Base-by-base conservation (phyloP, 2,329 filamentous ascomycete species). In the Fusarium haematococcum region DNA sequence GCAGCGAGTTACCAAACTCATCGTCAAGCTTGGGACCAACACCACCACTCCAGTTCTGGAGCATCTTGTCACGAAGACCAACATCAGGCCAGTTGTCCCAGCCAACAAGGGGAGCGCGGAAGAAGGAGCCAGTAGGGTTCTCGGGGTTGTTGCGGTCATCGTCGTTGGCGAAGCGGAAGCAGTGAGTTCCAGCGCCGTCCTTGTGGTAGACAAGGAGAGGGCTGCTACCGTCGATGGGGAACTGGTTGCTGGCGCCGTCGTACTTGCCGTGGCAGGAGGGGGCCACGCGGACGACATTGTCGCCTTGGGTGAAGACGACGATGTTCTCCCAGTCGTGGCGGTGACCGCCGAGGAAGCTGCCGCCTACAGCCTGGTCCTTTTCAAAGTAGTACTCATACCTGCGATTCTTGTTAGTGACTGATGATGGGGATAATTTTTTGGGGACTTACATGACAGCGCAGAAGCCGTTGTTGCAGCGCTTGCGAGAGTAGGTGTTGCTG, bases 281-380 rank as follows among this genome's bases (percentile, higher is more conserved):
- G 2, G 80, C 79, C 2, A 81, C 80, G 9, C 78, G 79, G 3
- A 79, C 63, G 11, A 80, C 65, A 0, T 52, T 65, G 32, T 78
- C 71, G 10, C 71, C 78, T 37, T 74, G 68, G 3, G 76, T 41
- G 67, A 82, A 84, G 16, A 85, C 78, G 1, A 85, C 79, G 10
- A 80, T 76, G 68, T 81, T 82, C 73, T 86, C 84, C 84, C 84
- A 85, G 68, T 86, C 84, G 70, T 85, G 82, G 0, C 81, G 79
- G 57, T 86, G 84, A 30, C 83, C 83, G 3, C 84, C 80, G 0
- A 68, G 64, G 13, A 79, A 78, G 35, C 75, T 73, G 0, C 81
- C 83, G 1, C 67, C 52, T 2, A 77, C 82, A 1, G 84, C 81
- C 65, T 83, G 79, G 56, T 87, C 86, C 73, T 87, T 87, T 57